Base-by-base conservation (phyloP, 495 filamentous ascomycete species). In the Peziza echinospora region DNA sequence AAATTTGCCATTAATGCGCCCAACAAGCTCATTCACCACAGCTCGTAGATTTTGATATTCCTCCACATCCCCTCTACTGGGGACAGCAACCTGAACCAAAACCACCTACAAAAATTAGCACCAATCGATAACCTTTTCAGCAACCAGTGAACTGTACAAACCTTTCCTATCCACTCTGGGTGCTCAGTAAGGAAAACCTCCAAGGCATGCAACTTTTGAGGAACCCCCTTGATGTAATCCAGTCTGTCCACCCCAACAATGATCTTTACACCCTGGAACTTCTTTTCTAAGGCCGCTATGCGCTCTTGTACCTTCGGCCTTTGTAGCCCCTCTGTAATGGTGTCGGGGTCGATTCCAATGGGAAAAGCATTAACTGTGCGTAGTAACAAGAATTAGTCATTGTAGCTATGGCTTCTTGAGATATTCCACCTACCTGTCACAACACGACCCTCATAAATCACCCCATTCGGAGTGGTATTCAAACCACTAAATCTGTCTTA, bases 181-280 rank as follows among this genome's bases (percentile, higher is more conserved):
- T 96, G 80, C 48, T 92, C 81, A 11, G 81, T 82, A 26, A 96
- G 67, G 63, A 96, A 93, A 11, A 82, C 72, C 57, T 93, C 84
- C 17, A 91, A 77, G 0, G 84, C 84, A 53, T 92, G 83, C 16
- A 96, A 67, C 59, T 96, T 96, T 61, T 92, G 84, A 0, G 82
- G 80, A n/a, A 96, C 76, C 24, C 86, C 87, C 56, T 96, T 96
- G 71, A 92, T 91, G 56, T 93, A 87, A 58, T 96, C 87, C 39
- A 96, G 68, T 30, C 87, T 72, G 55, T 96, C 87, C 19, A 96
- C 84, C 28, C 87, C 87, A 16, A 96, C 77, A 48, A 96, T 91
- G 24, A 96, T 66, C 63, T 86, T 87, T 42, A 82, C 75, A 40
- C 80, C 84, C 50, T 83, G 76, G 54, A 93, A 96, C 53, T 79